Evolutionary conservation across 108 stramenopile genomes (phyloP).

Genomic region (Nitzschia sp.): DNA sequence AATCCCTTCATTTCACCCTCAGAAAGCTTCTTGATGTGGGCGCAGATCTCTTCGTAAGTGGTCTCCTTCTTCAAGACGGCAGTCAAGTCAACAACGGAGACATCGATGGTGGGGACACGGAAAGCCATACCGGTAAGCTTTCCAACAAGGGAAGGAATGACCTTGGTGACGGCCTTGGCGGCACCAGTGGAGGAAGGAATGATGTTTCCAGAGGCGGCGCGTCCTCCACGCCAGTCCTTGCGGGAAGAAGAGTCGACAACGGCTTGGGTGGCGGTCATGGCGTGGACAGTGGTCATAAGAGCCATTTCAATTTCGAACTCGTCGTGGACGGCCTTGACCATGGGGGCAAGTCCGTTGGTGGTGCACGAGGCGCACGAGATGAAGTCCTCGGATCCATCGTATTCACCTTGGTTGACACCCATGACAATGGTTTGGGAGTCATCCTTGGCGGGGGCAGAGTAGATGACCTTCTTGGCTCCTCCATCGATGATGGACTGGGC

Average conservation of each 20-base stretch:
- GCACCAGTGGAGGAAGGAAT: slow-evolving; percentile 99
- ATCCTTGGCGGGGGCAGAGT: slow-evolving; percentile 99
- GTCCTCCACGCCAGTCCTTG: slow-evolving; percentile 99
- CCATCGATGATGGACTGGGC: slow-evolving; percentile 94
- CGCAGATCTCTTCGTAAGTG: slow-evolving; percentile 98
- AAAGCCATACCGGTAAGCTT: slow-evolving; percentile 99
- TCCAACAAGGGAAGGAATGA: slow-evolving; percentile 96
- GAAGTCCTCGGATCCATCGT: slow-evolving; percentile 93
- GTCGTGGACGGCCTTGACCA: slow-evolving; percentile 99
- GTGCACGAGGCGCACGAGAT: slow-evolving; percentile 99
- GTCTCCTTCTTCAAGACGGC: slow-evolving; percentile 82
- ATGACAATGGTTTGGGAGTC: slow-evolving; percentile 98
- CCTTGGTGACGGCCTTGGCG: slow-evolving; percentile 99
- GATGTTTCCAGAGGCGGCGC: slow-evolving; percentile 99
- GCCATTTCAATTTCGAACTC: slow-evolving; percentile 97
- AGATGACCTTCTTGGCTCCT: slow-evolving; percentile 99
- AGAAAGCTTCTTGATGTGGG: slow-evolving; percentile 87
- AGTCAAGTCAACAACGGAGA: slow-evolving; percentile 98
- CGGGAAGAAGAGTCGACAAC: slow-evolving; percentile 98
- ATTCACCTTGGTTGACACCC: slow-evolving; percentile 97
- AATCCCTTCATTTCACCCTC: slow-evolving; percentile 97
- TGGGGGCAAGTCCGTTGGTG: slow-evolving; percentile 99
- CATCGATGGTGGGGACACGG: slow-evolving; percentile 99
- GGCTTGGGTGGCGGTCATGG: slow-evolving; percentile 99
- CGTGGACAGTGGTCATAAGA: slow-evolving; percentile 99